phyloP scores from a whole-genome alignment of 306 rosid species.

The Abrus precatorius region DNA sequence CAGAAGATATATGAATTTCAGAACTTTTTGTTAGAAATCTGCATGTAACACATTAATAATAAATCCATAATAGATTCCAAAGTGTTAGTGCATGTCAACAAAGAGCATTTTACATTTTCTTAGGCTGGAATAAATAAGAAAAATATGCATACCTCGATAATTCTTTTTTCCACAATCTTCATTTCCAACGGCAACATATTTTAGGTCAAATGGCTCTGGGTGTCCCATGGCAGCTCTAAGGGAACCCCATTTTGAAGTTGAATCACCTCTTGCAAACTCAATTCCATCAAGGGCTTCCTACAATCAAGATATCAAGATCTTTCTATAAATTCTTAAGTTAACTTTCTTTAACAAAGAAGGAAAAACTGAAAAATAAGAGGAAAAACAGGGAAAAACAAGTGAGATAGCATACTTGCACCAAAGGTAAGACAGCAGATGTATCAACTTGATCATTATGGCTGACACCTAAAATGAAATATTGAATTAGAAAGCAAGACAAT shows the following conservation, averaged over 20 bases:
- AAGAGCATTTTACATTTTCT: constrained; percentile 21
- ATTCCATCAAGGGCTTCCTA: constrained; percentile 97
- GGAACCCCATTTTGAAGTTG: constrained; percentile 86
- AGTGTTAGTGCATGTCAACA: constrained; percentile 15
- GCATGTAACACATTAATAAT: constrained; percentile 10
- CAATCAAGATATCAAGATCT: constrained; percentile 35
- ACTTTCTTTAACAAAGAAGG: constrained; percentile 1
- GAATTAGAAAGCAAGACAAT: constrained; percentile 43
- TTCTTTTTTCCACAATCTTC: constrained; percentile 91
- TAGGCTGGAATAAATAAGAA: constrained; percentile 14
- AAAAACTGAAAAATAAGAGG: background rate
- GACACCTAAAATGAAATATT: constrained; percentile 65
- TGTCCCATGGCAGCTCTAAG: constrained; percentile 91
- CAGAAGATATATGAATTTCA: constrained; percentile 30
- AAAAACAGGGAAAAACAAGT: background rate
- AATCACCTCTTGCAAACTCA: constrained; percentile 91
- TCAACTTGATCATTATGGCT: constrained; percentile 89
- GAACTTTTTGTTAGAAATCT: constrained; percentile 16
- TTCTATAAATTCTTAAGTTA: background rate
- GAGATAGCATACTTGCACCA: constrained; percentile 73
- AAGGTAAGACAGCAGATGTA: constrained; percentile 71
- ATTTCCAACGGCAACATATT: constrained; percentile 90
- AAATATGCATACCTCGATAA: constrained; percentile 67
- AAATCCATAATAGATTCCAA: constrained; percentile 13
- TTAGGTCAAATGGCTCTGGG: constrained; percentile 85